Conservation (phyloP, 169 alveolate genomes). For the Cystoisospora suis region DNA sequence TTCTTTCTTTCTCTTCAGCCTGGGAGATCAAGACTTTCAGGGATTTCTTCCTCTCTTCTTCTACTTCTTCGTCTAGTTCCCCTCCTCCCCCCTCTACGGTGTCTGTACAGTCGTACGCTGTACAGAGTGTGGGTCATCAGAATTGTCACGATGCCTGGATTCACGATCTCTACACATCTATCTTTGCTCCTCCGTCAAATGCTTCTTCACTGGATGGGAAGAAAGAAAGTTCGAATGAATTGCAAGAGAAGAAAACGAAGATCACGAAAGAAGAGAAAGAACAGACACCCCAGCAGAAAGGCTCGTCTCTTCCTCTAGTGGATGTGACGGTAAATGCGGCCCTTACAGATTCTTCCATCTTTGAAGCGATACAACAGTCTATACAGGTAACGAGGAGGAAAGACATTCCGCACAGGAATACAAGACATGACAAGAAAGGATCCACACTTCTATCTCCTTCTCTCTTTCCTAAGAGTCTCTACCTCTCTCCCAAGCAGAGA, state of each 20-base stretch:
- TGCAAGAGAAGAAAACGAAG: conserved; percentile 4
- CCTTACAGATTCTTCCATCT: conserved; percentile 51
- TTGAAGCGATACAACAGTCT: conserved; percentile 56
- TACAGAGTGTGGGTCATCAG: conserved; percentile 65
- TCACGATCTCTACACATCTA: conserved; percentile 45
- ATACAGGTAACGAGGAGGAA: conserved; percentile 32
- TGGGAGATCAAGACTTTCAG: conserved; percentile 11
- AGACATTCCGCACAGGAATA: too few relatives aligned
- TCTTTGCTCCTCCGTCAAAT: too few relatives aligned
- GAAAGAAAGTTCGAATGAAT: too few relatives aligned
- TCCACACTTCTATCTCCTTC: too few relatives aligned
- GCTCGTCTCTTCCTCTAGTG: conserved; percentile 23
- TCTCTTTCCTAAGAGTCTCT: too few relatives aligned
- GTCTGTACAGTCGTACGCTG: too few relatives aligned
- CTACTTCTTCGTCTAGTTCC: too few relatives aligned
- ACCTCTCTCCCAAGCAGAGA: too few relatives aligned
- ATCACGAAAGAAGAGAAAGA: neutral
- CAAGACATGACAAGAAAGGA: too few relatives aligned
- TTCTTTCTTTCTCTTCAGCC: neutral
- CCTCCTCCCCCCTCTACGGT: too few relatives aligned
- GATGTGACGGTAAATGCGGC: conserved; percentile 62
- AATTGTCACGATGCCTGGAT: conserved; percentile 65
- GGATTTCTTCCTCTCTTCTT: neutral
- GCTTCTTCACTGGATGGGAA: too few relatives aligned
- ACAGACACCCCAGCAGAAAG: too few relatives aligned